A percentile compares a stretch with the other conserved stretches of the same genome.
These are phyloP conservation scores for Sporothrix inflata DNA, from an alignment of 2,329 filamentous ascomycete species.

Conservation along the genomic window DNA sequence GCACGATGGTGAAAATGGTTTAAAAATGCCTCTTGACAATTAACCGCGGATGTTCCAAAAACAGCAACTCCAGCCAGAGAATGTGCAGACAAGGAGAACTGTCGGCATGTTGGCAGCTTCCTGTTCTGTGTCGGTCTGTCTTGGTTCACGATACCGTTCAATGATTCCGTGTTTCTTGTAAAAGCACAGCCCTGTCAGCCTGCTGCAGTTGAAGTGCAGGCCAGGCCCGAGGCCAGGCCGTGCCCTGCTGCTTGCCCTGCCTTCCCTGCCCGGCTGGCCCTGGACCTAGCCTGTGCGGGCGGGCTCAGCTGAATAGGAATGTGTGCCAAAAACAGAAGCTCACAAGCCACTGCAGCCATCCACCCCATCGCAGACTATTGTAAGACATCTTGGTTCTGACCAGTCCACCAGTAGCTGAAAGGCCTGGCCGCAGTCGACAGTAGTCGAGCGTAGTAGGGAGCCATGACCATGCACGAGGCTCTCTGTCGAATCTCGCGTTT, in stretches of 20 bases:
- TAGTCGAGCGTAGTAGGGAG: neutral
- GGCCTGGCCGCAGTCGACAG: neutral
- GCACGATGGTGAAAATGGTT: neutral
- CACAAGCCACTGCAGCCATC: neutral
- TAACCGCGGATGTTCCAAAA: neutral
- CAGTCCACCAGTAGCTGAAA: neutral
- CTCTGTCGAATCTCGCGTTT: neutral
- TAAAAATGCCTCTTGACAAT: neutral
- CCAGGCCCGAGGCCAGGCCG: neutral
- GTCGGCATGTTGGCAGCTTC: neutral
- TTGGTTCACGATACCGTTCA: neutral
- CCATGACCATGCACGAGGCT: slow-evolving; percentile 13
- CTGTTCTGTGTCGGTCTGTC: slow-evolving; percentile 6
- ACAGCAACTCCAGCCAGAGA: neutral
- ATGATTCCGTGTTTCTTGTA: neutral
- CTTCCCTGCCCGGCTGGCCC: neutral
- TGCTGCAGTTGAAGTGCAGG: neutral
- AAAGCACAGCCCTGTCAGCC: slow-evolving; percentile 19
- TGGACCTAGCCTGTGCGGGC: slow-evolving; percentile 3
- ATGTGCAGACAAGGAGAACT: too few relatives aligned
- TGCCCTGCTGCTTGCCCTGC: neutral
- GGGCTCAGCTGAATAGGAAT: neutral
- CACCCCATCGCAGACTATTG: too few relatives aligned
- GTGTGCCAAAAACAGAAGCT: slow-evolving; percentile 18
- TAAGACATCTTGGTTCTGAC: too few relatives aligned